These are phyloP conservation scores for Leccinum ponderosum DNA, from an alignment of 1,284 basidiomycete genomes.

Conservation along the genomic window DNA sequence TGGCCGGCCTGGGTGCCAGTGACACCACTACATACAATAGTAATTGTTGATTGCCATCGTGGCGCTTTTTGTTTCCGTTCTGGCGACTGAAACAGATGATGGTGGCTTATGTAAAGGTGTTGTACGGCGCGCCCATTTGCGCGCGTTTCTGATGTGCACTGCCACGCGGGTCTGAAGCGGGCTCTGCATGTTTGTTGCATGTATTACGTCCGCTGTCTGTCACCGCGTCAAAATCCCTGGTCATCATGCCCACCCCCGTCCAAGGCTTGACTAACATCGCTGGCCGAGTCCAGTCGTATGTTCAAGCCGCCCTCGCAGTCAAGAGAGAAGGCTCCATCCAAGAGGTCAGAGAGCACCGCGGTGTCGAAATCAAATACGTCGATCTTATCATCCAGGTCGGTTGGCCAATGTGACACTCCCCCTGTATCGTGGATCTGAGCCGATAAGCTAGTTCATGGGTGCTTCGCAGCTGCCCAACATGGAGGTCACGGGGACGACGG, in stretches of 20 bases:
- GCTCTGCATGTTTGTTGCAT: not conserved
- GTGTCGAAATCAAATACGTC: constrained; percentile 26
- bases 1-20: no score
- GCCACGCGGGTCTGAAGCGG: not conserved
- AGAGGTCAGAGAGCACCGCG: constrained; percentile 4
- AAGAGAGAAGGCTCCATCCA: constrained; percentile 5
- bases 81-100: not conserved
- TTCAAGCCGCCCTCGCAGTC: not conserved
- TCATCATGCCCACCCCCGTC: not conserved
- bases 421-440: not conserved
- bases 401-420: not conserved
- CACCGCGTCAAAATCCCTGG: not conserved
- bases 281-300: constrained; percentile 2
- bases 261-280: constrained; percentile 16
- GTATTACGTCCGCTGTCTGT: not conserved
- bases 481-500: constrained; percentile 65
- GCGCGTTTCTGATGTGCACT: not conserved
- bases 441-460: constrained; percentile 56
- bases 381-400: constrained; percentile 31
- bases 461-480: constrained; percentile 67
- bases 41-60: not conserved
- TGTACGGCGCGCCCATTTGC: not conserved
- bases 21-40: not conserved
- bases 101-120: not conserved
- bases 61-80: not conserved